phyloP scores from a whole-genome alignment of 2,329 filamentous ascomycete species.

The Aspergillus persii region DNA sequence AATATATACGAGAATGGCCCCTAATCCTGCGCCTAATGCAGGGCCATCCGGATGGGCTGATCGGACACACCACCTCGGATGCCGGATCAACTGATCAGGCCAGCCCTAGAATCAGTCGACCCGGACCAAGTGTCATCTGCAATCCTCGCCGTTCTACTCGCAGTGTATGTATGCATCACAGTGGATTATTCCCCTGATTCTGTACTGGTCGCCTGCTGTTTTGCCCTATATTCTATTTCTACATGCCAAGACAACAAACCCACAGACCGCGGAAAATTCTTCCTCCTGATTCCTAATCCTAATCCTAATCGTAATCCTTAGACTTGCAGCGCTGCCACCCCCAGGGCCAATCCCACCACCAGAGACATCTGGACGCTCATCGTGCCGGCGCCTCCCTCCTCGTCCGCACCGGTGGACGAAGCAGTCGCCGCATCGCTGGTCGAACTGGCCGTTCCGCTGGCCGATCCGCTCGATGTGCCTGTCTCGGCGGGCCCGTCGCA shows the following conservation, averaged over 20 bases:
- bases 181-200: neutral
- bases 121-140: neutral
- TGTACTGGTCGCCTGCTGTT: neutral
- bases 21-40: neutral
- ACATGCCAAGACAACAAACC: neutral
- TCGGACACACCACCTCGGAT: constrained; percentile 23
- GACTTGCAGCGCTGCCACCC: constrained; percentile 9
- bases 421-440: constrained; percentile 7
- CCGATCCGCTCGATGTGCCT: neutral
- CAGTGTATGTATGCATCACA: neutral
- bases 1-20: constrained; percentile 2
- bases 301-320: neutral
- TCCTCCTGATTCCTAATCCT: neutral
- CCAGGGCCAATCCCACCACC: constrained; percentile 14
- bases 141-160: no score
- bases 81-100: constrained; percentile 11
- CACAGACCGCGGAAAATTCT: neutral
- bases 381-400: constrained; percentile 10
- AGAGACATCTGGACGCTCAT: constrained; percentile 5
- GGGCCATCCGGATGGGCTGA: constrained; percentile 20
- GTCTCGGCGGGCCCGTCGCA: constrained; percentile 11
- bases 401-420: constrained; percentile 3
- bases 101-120: neutral
- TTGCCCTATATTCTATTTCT: neutral
- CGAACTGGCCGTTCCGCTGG: constrained; percentile 1